phyloP scores from a whole-genome alignment of 2,329 filamentous ascomycete species.

The Sclerotinia nivalis region DNA sequence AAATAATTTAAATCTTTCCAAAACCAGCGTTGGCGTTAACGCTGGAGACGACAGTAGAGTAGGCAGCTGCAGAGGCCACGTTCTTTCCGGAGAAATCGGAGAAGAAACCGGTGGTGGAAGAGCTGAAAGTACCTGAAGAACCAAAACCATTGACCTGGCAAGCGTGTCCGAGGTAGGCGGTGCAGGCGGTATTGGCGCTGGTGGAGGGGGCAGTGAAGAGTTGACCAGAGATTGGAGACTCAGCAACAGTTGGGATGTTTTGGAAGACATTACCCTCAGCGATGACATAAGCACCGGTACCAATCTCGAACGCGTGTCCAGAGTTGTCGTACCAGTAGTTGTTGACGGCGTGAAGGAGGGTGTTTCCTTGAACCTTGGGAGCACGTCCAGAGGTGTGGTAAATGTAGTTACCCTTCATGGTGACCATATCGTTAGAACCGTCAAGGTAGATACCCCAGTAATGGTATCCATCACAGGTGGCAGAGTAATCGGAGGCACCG shows the following conservation, averaged over 20 bases:
- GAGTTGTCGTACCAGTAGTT: conserved; percentile 47
- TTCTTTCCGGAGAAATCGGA: conserved; percentile 40
- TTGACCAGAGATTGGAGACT: conserved; percentile 33
- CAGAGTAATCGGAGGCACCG: conserved; percentile 46
- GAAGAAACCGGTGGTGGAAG: conserved; percentile 38
- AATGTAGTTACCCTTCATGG: conserved; percentile 48
- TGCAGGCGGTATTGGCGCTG: conserved; percentile 32
- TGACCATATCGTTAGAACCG: conserved; percentile 46
- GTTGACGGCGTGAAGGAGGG: conserved; percentile 47
- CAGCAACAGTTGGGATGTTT: conserved; percentile 36
- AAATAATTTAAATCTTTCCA: neutral
- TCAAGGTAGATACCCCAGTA: conserved; percentile 50
- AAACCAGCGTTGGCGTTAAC: conserved; percentile 10
- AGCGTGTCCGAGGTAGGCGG: conserved; percentile 29
- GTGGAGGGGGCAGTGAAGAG: conserved; percentile 26
- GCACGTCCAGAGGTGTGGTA: conserved; percentile 48
- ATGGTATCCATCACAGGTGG: conserved; percentile 48
- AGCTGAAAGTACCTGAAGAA: conserved; percentile 39
- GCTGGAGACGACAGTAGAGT: neutral
- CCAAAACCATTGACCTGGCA: conserved; percentile 35
- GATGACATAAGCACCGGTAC: conserved; percentile 40
- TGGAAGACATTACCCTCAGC: conserved; percentile 51
- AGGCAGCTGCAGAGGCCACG: conserved; percentile 35
- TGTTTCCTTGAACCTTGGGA: conserved; percentile 46
- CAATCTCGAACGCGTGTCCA: conserved; percentile 50